Base-by-base conservation (phyloP, 305 asterid species). In the Ilex paraguariensis region DNA sequence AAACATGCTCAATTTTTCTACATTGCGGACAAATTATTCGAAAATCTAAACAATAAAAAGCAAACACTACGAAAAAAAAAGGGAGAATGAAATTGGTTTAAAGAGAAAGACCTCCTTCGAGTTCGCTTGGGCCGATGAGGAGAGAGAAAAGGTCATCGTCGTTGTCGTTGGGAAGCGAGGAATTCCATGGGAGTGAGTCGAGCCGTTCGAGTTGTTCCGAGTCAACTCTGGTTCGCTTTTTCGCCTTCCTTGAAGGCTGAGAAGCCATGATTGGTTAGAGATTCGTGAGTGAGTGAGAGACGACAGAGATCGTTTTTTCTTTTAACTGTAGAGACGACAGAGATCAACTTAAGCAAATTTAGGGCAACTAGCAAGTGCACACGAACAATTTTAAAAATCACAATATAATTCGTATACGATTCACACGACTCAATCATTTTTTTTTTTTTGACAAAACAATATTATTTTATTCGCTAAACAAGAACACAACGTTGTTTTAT, bases 111-210 rank as follows among this genome's bases (percentile, higher is more conserved):
- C 98, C 98, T 87, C 98, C 97, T 61, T 87, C 89, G 56, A 85
- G 91, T n/a, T 89, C 95, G 65, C 85, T 79, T 57, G 89, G 82
- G 65, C 94, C 98, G 56, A 80, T 72, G 63, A 92, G 77, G 59
- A 80, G 67, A 40, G 91, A 74, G 32, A 81, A 66, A 53, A 77
- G 82, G 49, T 83, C 85, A 16, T 77, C 88, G 55, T 61, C 68
- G 61, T 53, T 75, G 65, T 52, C 81, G 57, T 68, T 61, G 2
- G 86, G 65, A 44, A 87, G 72, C 32, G 96, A 79, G n/a, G 87
- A 63, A 59, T 72, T 87, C 98, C 98, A 93, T 0, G 83, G 76
- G 30, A 93, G 82, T 40, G 94, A 81, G 52, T 87, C 72, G 61
- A 93, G 39, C 13, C 75, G 82, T 28, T 84, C 87, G 30, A 80